These are phyloP conservation scores for Malassezia globosa DNA, from an alignment of 1,284 basidiomycete genomes.

Conservation along the genomic window DNA sequence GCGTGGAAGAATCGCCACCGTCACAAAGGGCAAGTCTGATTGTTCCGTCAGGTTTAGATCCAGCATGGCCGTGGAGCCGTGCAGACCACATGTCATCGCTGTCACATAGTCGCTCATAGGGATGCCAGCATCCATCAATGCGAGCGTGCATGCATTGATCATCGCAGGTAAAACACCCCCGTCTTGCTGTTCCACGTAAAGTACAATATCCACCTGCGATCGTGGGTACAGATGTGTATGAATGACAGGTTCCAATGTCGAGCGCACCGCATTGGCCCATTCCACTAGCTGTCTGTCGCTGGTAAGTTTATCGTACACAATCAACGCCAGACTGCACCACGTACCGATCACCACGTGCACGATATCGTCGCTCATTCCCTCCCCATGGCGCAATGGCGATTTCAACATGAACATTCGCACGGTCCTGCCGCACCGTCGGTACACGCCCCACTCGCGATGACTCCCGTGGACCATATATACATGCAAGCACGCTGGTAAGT, in stretches of 20 bases:
- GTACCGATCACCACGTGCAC: conserved; percentile 52
- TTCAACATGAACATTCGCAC: conserved; percentile 60
- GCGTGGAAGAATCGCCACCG: conserved; percentile 73
- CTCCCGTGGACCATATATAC: conserved; percentile 83
- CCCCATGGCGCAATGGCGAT: conserved; percentile 59
- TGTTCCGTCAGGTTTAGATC: conserved; percentile 83
- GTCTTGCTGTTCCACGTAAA: conserved; percentile 85
- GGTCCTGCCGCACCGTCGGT: conserved; percentile 25
- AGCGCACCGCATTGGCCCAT: conserved; percentile 71
- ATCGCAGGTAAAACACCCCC: conserved; percentile 83
- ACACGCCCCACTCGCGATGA: conserved; percentile 49
- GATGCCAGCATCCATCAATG: conserved; percentile 78
- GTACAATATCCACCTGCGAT: conserved; percentile 81
- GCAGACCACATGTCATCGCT: conserved; percentile 56
- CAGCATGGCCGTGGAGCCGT: conserved; percentile 57
- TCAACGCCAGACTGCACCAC: too few relatives aligned
- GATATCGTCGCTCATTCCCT: conserved; percentile 63
- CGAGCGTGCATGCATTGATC: conserved; percentile 87
- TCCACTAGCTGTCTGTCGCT: conserved; percentile 68
- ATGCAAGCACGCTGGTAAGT: conserved; percentile 71
- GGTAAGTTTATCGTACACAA: background rate
- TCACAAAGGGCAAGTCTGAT: conserved; percentile 72
- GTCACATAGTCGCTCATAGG: conserved; percentile 78
- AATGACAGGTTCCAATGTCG: conserved; percentile 89
- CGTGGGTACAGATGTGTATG: conserved; percentile 82